Evolutionary conservation across 2,329 filamentous ascomycete species (phyloP).

Genomic region (Paraphoma chrysanthemicola): DNA sequence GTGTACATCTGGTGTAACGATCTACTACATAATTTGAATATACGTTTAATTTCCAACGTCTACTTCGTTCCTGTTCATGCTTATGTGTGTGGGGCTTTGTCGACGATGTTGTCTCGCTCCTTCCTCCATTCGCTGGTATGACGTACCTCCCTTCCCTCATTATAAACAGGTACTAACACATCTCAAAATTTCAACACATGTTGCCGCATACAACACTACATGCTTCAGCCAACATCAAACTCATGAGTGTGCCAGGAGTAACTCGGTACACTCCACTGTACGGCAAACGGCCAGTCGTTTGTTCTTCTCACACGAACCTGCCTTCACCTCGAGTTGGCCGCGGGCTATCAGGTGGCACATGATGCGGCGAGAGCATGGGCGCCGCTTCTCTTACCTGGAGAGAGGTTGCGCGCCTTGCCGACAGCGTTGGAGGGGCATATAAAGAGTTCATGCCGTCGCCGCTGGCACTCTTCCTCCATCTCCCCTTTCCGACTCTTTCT

Average conservation of each 20-base stretch:
- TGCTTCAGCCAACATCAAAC: background rate
- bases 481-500: background rate
- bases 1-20: conserved; percentile 3
- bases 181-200: too few relatives aligned
- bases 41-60: background rate
- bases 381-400: background rate
- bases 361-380: background rate
- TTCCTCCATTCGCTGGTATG: background rate
- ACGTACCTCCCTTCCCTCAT: background rate
- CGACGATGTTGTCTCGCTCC: background rate
- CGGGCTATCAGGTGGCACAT: background rate
- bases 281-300: background rate
- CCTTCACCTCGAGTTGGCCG: background rate
- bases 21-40: background rate
- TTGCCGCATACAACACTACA: background rate
- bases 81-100: too few relatives aligned
- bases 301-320: background rate
- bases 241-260: background rate
- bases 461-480: background rate
- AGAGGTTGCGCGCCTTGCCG: background rate
- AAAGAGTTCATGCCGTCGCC: background rate
- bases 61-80: too few relatives aligned
- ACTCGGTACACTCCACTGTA: background rate
- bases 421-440: background rate
- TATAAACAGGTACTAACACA: too few relatives aligned